Percentiles rank a stretch among this genome's conserved stretches.
These are phyloP conservation scores for Chamaecyparis obtusa DNA, from an alignment of 75 land plant species.

Conservation along the genomic window DNA sequence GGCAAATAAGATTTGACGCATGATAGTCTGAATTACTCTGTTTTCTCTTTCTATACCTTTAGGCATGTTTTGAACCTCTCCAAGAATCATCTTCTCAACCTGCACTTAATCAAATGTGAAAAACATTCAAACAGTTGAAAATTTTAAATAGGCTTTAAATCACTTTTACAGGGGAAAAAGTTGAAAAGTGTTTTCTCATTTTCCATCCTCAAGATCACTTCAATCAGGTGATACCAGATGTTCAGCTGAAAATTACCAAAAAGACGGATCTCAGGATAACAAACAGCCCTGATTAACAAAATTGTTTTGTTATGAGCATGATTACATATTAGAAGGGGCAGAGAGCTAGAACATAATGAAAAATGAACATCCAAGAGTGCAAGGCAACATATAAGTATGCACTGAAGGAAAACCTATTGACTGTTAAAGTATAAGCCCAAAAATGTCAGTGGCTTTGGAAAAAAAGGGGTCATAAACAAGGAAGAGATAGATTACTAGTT, in stretches of 20 bases:
- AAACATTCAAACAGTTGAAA: background rate
- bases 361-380: no score
- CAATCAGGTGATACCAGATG: background rate
- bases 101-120: conserved; percentile 17
- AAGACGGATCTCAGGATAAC: no score
- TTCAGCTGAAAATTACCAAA: no score
- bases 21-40: conserved; percentile 78
- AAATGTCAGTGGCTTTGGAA: background rate
- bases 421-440: background rate
- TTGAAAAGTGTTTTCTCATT: background rate
- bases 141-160: background rate
- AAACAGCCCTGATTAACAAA: no score
- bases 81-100: conserved; percentile 84
- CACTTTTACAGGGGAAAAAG: background rate
- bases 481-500: background rate
- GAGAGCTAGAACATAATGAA: no score
- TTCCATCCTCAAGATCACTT: background rate
- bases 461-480: background rate
- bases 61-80: conserved; percentile 70
- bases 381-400: background rate
- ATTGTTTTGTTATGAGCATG: no score
- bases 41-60: conserved; percentile 94
- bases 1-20: conserved; percentile 82
- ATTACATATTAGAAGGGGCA: no score
- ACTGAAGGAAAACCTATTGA: background rate